phyloP scores from a whole-genome alignment of 805 yeast genomes.

The Candida qinlingensis region DNA sequence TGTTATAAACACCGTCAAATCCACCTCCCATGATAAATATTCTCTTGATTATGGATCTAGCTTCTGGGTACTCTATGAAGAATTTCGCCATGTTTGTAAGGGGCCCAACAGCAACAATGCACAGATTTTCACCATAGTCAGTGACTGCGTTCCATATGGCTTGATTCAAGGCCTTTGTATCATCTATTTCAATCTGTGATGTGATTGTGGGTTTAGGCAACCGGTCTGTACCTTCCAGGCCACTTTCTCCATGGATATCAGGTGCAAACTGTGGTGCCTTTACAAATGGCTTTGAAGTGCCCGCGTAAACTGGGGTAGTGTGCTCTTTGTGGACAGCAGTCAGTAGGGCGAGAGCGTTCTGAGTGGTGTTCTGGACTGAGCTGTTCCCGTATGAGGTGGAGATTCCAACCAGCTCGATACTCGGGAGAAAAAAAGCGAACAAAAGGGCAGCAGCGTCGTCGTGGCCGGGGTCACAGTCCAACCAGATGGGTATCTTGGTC shows the following conservation, averaged over 20 bases:
- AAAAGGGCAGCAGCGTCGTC: slow-evolving; percentile 80
- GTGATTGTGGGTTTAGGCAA: slow-evolving; percentile 43
- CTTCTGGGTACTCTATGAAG: slow-evolving; percentile 48
- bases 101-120: slow-evolving; percentile 72
- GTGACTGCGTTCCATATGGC: slow-evolving; percentile 34
- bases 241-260: slow-evolving; percentile 67
- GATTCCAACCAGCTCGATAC: slow-evolving; percentile 29
- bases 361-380: slow-evolving; percentile 51
- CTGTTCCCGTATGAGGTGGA: slow-evolving; percentile 36
- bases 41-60: slow-evolving; percentile 41
- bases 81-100: slow-evolving; percentile 65
- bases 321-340: slow-evolving; percentile 46
- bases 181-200: slow-evolving; percentile 29
- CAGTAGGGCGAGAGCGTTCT: slow-evolving; percentile 60
- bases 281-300: slow-evolving; percentile 53
- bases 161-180: slow-evolving; percentile 36
- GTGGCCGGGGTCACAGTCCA: slow-evolving; percentile 91
- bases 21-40: slow-evolving; percentile 80
- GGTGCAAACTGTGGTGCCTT: slow-evolving; percentile 49
- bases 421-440: slow-evolving; percentile 54
- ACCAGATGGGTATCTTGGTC: slow-evolving; percentile 61
- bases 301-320: slow-evolving; percentile 59
- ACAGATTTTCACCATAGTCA: slow-evolving; percentile 41
- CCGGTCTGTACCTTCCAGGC: slow-evolving; percentile 68
- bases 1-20: slow-evolving; percentile 26